phyloP scores from a whole-genome alignment of 108 stramenopile genomes.

The Bacterosira constricta region DNA sequence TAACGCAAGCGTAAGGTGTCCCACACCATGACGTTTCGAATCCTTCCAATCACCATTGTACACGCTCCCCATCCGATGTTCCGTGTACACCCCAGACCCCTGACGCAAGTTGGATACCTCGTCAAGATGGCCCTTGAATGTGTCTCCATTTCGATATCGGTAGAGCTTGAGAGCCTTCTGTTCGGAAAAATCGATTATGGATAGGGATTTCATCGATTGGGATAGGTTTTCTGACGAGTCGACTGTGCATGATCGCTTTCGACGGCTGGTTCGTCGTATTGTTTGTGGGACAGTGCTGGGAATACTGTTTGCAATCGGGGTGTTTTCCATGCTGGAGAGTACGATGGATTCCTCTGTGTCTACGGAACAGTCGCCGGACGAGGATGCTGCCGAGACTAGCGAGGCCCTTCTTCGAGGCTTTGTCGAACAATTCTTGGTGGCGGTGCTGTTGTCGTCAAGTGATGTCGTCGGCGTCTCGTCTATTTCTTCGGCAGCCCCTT shows the following conservation, averaged over 20 bases:
- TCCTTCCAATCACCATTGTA: conserved; percentile 48
- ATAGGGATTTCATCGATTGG: conserved; percentile 17
- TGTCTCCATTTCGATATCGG: conserved; percentile 39
- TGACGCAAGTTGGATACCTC: conserved; percentile 13
- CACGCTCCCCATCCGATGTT: conserved; percentile 29
- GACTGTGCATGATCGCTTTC: neutral
- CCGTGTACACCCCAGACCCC: conserved; percentile 34
- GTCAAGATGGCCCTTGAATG: conserved; percentile 35
- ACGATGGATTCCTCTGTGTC: conserved; percentile 19
- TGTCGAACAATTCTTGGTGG: neutral
- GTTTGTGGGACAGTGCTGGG: neutral
- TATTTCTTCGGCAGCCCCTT: neutral
- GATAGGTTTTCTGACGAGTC: neutral
- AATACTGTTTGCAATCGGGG: neutral
- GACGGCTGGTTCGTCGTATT: neutral
- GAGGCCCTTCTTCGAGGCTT: neutral
- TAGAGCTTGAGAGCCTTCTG: conserved; percentile 15
- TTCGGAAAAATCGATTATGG: conserved; percentile 8
- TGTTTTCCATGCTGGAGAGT: neutral
- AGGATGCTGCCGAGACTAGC: neutral
- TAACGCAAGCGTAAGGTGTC: conserved; percentile 30
- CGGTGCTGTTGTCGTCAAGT: no score
- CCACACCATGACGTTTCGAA: conserved; percentile 37
- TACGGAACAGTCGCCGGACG: neutral
- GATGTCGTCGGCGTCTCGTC: neutral